phyloP scores from a whole-genome alignment of 148 eudicot species.

The Oxyria digyna region DNA sequence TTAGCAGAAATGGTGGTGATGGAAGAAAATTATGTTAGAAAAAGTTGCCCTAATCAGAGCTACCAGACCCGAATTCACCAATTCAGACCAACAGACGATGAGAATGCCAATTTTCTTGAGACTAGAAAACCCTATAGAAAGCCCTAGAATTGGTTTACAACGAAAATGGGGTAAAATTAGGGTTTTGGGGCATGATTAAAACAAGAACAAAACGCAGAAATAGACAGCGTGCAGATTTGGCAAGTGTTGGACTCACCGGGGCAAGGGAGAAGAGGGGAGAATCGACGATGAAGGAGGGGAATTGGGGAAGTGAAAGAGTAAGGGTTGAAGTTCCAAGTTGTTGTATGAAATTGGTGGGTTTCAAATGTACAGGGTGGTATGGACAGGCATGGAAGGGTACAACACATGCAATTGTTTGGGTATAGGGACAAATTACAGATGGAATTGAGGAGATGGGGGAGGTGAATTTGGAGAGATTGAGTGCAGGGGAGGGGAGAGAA shows the following conservation, averaged over 20 bases:
- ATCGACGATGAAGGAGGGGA: conserved; percentile 1
- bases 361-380: neutral
- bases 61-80: neutral
- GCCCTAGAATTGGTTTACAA: neutral
- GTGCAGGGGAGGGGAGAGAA: neutral
- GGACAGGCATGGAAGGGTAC: neutral
- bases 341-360: neutral
- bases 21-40: neutral
- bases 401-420: neutral
- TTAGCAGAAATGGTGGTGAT: neutral
- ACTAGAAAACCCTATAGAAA: neutral
- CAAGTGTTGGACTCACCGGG: conserved; percentile 1
- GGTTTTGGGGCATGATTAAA: neutral
- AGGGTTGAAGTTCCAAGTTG: neutral
- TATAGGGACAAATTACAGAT: neutral
- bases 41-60: neutral
- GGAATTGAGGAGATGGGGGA: neutral
- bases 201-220: neutral
- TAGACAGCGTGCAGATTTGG: neutral
- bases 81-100: neutral
- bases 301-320: neutral
- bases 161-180: too few relatives aligned
- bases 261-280: neutral
- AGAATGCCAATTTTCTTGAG: too few relatives aligned
- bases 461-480: neutral